Conservation (phyloP, 2,329 filamentous ascomycete genomes). For the Cordyceps cateniannulata region DNA sequence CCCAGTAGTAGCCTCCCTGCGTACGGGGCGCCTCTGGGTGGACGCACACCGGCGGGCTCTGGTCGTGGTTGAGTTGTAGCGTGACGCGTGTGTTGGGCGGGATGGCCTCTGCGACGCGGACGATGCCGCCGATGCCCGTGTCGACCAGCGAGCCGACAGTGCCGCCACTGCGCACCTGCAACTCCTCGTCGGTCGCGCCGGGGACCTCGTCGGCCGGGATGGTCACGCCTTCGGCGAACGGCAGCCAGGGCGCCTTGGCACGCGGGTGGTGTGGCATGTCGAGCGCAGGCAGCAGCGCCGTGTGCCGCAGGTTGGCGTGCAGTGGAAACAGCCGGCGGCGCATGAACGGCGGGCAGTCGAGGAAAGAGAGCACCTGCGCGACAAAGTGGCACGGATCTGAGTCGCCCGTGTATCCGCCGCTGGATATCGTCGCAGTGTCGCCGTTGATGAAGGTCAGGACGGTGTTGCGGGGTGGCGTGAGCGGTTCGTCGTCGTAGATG, state of each 20-base stretch:
- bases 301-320: conserved; percentile 69
- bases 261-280: conserved; percentile 83
- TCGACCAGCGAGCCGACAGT: conserved; percentile 55
- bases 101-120: conserved; percentile 53
- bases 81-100: conserved; percentile 69
- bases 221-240: conserved; percentile 73
- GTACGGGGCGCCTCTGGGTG: conserved; percentile 63
- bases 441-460: conserved; percentile 35
- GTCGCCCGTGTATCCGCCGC: conserved; percentile 54
- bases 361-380: conserved; percentile 69
- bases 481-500: conserved; percentile 63
- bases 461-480: conserved; percentile 36
- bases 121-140: conserved; percentile 45
- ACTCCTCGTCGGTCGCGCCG: conserved; percentile 16
- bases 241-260: conserved; percentile 63
- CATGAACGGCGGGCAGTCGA: conserved; percentile 80
- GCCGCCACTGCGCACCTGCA: too few relatives aligned
- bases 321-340: conserved; percentile 68
- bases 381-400: conserved; percentile 75
- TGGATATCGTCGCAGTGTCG: too few relatives aligned
- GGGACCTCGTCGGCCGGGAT: conserved; percentile 22
- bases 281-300: conserved; percentile 66
- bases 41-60: conserved; percentile 47
- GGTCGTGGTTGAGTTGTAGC: conserved; percentile 51
- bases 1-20: conserved; percentile 81